These are phyloP conservation scores for Theobroma cacao DNA, from an alignment of 345 rosid species.

Conservation along the genomic window DNA sequence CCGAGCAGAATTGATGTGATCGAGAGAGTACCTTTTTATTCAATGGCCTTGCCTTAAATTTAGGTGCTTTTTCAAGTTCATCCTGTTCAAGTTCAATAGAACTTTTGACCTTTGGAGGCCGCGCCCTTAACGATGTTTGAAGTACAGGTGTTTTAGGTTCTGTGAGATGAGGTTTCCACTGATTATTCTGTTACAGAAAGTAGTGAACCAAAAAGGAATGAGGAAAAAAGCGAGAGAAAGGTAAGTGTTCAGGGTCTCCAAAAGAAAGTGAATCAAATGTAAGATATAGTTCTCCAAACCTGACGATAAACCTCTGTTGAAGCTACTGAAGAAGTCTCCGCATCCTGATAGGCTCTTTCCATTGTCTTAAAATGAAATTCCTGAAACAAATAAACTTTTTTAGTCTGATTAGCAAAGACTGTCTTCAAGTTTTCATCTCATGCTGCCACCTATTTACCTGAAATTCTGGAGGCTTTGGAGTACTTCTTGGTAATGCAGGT, in stretches of 20 bases:
- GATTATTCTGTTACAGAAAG: constrained; percentile 38
- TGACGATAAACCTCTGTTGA: constrained; percentile 69
- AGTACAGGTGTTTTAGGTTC: constrained; percentile 81
- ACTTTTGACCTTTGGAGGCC: constrained; percentile 72
- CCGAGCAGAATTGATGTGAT: not conserved
- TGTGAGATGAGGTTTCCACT: constrained; percentile 66
- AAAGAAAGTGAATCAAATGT: not conserved
- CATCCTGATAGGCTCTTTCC: constrained; percentile 75
- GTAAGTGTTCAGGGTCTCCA: not conserved
- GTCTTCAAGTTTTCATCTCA: not conserved
- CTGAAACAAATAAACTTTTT: constrained; percentile 33
- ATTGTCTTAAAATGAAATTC: constrained; percentile 87
- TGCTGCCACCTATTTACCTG: constrained; percentile 43
- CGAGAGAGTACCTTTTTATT: constrained; percentile 70
- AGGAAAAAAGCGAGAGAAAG: not conserved
- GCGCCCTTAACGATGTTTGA: constrained; percentile 85
- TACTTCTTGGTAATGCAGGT: constrained; percentile 60
- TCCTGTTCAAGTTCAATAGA: constrained; percentile 83
- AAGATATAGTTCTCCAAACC: constrained; percentile 35
- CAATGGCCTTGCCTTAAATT: constrained; percentile 92
- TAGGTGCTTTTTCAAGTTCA: constrained; percentile 86
- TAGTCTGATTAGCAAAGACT: not conserved
- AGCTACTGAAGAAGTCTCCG: constrained; percentile 75
- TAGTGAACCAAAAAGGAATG: not conserved
- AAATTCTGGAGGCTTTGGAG: constrained; percentile 78